Conservation (phyloP, 768 basidiomycete species). For the Flagelloscypha sp. region DNA sequence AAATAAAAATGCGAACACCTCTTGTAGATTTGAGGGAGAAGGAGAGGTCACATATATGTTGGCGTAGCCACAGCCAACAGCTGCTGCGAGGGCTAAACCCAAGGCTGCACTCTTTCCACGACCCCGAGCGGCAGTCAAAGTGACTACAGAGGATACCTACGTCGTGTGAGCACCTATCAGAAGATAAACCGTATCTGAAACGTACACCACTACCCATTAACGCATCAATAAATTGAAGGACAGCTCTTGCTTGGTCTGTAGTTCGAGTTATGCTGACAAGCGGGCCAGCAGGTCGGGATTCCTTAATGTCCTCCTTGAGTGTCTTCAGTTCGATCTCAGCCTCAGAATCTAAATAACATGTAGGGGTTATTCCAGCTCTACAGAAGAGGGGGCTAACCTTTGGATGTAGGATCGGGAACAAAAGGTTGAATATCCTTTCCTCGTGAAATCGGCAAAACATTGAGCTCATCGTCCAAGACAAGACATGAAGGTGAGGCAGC, state of each 20-base stretch:
- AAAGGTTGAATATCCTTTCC: constrained; percentile 85
- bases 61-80: constrained; percentile 87
- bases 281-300: constrained; percentile 82
- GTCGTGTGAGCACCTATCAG: constrained; percentile 89
- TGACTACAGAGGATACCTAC: constrained; percentile 87
- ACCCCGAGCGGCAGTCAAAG: constrained; percentile 90
- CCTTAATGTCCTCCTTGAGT: constrained; percentile 63
- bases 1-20: constrained; percentile 96
- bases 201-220: too few relatives aligned
- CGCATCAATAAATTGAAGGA: constrained; percentile 91
- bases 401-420: constrained; percentile 26
- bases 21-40: constrained; percentile 95
- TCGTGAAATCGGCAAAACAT: constrained; percentile 90
- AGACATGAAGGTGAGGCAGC: constrained; percentile 90
- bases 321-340: constrained; percentile 63
- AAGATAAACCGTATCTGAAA: too few relatives aligned
- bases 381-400: too few relatives aligned
- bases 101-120: constrained; percentile 95
- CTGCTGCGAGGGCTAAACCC: constrained; percentile 90
- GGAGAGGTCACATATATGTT: constrained; percentile 99
- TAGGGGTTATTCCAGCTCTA: too few relatives aligned
- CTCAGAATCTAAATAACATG: too few relatives aligned
- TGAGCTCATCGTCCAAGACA: constrained; percentile 94
- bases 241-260: constrained; percentile 87
- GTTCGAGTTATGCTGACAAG: constrained; percentile 88